Evolutionary conservation across 257 asterid species (phyloP).

Genomic region (Salvia miltiorrhiza): DNA sequence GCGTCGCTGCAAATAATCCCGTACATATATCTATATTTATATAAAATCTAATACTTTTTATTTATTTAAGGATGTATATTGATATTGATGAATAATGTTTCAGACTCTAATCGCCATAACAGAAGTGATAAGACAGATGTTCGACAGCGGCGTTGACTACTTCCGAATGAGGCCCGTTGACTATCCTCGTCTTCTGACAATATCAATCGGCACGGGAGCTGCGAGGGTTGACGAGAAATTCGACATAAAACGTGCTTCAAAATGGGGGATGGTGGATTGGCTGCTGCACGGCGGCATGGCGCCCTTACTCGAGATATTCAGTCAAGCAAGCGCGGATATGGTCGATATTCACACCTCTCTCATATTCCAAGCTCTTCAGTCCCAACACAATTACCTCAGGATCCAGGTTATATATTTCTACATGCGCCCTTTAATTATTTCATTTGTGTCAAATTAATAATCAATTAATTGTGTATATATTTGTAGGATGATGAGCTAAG

Average conservation of each 20-base stretch:
- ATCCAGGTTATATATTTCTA: conserved; percentile 38
- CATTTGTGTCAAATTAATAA: neutral
- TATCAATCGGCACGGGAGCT: conserved; percentile 55
- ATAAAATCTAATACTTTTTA: too few relatives aligned
- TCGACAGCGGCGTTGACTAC: conserved; percentile 35
- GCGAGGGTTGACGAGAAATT: conserved; percentile 39
- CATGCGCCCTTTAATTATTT: too few relatives aligned
- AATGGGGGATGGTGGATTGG: conserved; percentile 59
- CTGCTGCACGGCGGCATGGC: conserved; percentile 31
- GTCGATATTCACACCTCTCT: conserved; percentile 50
- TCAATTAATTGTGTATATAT: neutral
- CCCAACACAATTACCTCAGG: conserved; percentile 43
- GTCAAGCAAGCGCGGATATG: conserved; percentile 52
- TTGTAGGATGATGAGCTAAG: conserved; percentile 42
- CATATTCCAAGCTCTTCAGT: conserved; percentile 37
- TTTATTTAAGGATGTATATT: too few relatives aligned
- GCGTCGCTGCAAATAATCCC: conserved; percentile 73
- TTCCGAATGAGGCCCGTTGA: conserved; percentile 38
- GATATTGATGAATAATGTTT: neutral
- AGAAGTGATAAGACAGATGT: conserved; percentile 49
- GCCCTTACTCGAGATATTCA: conserved; percentile 48
- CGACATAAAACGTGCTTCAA: conserved; percentile 29
- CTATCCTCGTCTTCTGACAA: conserved; percentile 35
- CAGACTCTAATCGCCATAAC: conserved; percentile 46
- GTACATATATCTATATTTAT: conserved; percentile 32